Base-by-base conservation (phyloP, 257 asterid genomes). In the Solanum chiquidenum region DNA sequence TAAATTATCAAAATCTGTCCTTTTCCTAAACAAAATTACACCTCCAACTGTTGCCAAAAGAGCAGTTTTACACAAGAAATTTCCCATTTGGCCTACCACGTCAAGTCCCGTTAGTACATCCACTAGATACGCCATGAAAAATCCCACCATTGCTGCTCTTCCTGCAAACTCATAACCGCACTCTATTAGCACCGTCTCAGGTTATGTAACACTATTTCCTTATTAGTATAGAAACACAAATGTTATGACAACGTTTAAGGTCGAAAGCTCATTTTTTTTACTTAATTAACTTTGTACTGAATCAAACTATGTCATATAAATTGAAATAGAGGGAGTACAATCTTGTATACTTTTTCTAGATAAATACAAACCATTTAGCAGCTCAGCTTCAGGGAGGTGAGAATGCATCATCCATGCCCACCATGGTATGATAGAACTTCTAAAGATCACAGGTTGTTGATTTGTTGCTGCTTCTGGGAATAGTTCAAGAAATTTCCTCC, bases 121-220 rank as follows among this genome's bases (percentile, higher is more conserved):
- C 86, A 93, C 95, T 40, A 86, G 1, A 87, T 92, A 94, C 8
- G 95, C 91, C 93, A 88, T 91, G 87, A 94, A 95, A 83, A 95
- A 94, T 69, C 98, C 98, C 62, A 93, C 89, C 98, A 94, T 94
- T 33, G 95, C 98, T 27, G 95, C 98, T 91, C 96, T 88, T 52
- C 98, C 98, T 95, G 89, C 69, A 88, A 49, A 12, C 4, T 7
- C 75, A 68, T 20, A 7, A 21, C 27, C 5, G 6, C 9, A 58
- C 27, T 58, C 27, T 21, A 21, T 62, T 9, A 62, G 71, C 2
- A 62, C 31, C 16, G 9, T 74, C 83, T 14, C 20, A 35, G 9
- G 5, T 74, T 74, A 74, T 21, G 77, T 74, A 74, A 74, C 31
- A 34, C 9, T 34, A 20, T 20, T 72, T 72, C 2, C 42, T 34